Base-by-base conservation (phyloP, 2,329 filamentous ascomycete genomes). In the Exophiala spinifera region DNA sequence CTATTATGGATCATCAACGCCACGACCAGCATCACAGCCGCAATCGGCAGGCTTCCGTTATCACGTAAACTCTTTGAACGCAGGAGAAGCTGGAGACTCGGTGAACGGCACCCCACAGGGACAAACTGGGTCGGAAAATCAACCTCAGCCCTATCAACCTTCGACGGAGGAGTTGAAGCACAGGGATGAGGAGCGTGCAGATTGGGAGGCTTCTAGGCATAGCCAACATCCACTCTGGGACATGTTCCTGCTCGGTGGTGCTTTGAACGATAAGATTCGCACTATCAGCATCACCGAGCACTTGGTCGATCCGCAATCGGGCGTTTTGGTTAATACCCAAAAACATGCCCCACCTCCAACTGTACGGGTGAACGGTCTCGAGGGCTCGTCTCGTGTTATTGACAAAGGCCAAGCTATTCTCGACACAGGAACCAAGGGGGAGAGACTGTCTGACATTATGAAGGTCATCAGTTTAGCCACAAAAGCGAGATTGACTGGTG, bases 391-490 rank as follows among this genome's bases (percentile, higher is more conserved):
- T 11, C 71, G 86, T 20, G 78, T 89, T 2, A 72, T 81, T 39
- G 85, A 85, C 1, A 79, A 77, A 13, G 85, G 85, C 1, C 83
- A 83, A 17, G 89, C 87, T 50, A 81, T 95, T 34, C 81, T 94
- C 0, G 84, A 87, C 33, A 68, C 72, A 17, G 56, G 56, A 25
- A 87, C 91, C 42, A 73, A 75, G 46, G 73, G 72, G 40, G 83
- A 88, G 1, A 84, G 82, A 50, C 76, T 96, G 31, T 86, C 88
- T 13, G 91, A 96, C 57, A 88, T 96, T 62, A 74, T 96, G 42
- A 87, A 89, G 21, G 77, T 96, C 14, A 69, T 96, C 54, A 94
- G 90, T 4, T 80, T 96, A 53, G 88, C 89, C 15, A 85, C 89
- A 8, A 89, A 92, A 67, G 87, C 95, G 63, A 82, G 90, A 23